Percentiles rank a stretch among this genome's conserved stretches.
Conservation (phyloP, 768 basidiomycete species). For the Tylopilus cervinicoccineus region DNA sequence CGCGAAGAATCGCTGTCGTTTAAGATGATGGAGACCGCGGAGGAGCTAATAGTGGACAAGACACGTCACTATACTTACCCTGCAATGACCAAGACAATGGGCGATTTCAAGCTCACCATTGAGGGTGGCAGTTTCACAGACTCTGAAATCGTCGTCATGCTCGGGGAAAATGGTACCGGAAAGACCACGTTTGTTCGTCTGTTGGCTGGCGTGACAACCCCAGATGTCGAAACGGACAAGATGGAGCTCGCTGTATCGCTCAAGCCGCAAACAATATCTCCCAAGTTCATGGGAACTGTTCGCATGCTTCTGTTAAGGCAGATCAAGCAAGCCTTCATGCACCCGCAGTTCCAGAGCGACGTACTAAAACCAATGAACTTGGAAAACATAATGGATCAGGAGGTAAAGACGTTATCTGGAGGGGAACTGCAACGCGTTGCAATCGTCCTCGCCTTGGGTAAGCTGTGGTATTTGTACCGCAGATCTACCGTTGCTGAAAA, state of each 20-base stretch:
- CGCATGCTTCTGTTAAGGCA: constrained; percentile 91
- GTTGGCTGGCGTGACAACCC: constrained; percentile 80
- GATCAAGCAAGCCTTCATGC: constrained; percentile 96
- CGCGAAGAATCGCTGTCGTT: constrained; percentile 93
- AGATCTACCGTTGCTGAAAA: constrained; percentile 6
- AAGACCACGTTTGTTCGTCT: constrained; percentile 98
- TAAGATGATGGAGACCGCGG: constrained; percentile 96
- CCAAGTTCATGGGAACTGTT: constrained; percentile 96
- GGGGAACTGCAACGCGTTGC: constrained; percentile 98
- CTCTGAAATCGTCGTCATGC: constrained; percentile 98
- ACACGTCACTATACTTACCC: constrained; percentile 91
- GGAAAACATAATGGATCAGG: constrained; percentile 94
- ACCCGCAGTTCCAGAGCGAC: constrained; percentile 99
- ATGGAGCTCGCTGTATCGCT: constrained; percentile 84
- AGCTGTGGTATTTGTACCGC: constrained; percentile 5
- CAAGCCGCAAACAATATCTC: constrained; percentile 98
- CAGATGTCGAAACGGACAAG: constrained; percentile 81
- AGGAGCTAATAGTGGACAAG: constrained; percentile 84
- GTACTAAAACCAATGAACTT: constrained; percentile 97
- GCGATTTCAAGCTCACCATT: constrained; percentile 92
- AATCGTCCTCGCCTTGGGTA: constrained; percentile 88
- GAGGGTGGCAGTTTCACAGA: constrained; percentile 92
- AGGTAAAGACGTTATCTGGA: constrained; percentile 96
- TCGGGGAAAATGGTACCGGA: constrained; percentile 98
- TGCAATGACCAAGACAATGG: constrained; percentile 94